Evolutionary conservation across 164 flowering plant species (phyloP), one percentile per base, ranked within the genome.

Genomic region (Annona cherimola): DNA sequence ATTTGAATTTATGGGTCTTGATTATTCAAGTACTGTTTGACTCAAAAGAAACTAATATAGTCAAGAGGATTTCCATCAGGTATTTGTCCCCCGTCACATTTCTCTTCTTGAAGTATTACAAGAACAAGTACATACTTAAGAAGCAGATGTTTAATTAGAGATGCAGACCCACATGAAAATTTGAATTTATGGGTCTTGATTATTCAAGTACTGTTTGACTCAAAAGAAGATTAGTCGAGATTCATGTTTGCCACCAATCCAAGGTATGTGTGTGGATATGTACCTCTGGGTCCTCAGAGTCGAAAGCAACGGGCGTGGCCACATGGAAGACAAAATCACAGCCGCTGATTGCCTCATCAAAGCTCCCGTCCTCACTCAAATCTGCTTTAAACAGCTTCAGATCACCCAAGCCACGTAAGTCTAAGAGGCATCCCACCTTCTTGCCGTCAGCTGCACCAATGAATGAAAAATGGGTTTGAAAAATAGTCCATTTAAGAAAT

Each of bases 251-350:
- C 7, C 11, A 14, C 59, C 14, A 14, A 7, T 54, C 59, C 7
- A 6, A 14, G 59, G 59, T 54, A 54, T 41, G 0, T 69, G 43
- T 41, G 35, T 26, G 35, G 35, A 26, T 26, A 26, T 26, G 35
- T 74, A 89, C 90, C 88, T 87, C 92, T 3, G 92, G 94, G 75
- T 91, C 88, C 70, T 87, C 45, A 3, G 97, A 90, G 42, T 82
- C 84, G 76, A 90, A 88, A 77, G 84, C 75, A 16, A 88, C 83
- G 4, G 94, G 93, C 0, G 91, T 88, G 0, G 93, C 94, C 4
- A 85, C 81, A 71, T 87, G 91, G 84, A 92, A 92, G 61, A 92
- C 94, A 54, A 80, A 4, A 61, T 84, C 84, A 62, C 92, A 90
- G 55, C 90, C 89, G 2, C 74, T 68, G 0, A 92, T 69, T 1